These are phyloP conservation scores for Rhizopus sp. DNA, from an alignment of 371 early-diverging fungal genomes.

Conservation along the genomic window DNA sequence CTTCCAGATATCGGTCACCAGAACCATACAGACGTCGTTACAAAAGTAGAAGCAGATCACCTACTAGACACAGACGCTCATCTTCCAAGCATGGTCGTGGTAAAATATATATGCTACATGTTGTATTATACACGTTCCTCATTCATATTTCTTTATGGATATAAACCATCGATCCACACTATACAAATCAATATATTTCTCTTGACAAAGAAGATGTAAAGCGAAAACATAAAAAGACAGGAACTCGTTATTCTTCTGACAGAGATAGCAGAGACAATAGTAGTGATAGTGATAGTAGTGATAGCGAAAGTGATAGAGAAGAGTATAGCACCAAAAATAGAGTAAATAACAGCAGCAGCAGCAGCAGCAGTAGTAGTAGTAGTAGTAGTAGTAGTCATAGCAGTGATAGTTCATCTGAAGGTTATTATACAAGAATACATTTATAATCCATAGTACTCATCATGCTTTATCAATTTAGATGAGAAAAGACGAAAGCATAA, in stretches of 20 bases:
- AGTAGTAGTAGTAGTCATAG: background rate
- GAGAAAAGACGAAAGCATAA: conserved; percentile 1
- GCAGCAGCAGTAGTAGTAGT: background rate
- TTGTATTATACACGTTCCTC: background rate
- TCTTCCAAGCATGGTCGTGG: background rate
- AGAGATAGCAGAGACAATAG: background rate
- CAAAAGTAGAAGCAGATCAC: background rate
- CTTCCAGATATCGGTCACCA: background rate
- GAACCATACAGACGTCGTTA: background rate
- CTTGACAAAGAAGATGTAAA: background rate
- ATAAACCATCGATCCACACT: background rate
- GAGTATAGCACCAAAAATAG: background rate
- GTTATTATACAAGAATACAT: background rate
- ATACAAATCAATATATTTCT: background rate
- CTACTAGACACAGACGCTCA: background rate
- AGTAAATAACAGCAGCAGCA: background rate
- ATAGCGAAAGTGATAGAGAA: background rate
- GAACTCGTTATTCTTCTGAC: background rate
- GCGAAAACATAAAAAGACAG: background rate
- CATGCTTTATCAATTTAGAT: background rate
- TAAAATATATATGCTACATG: background rate
- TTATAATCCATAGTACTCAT: background rate
- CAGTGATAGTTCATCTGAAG: conserved; percentile 1
- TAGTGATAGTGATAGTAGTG: background rate
- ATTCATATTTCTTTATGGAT: conserved; percentile 3